Base-by-base conservation (phyloP, 2,329 filamentous ascomycete genomes). In the Colletotrichum camelliae region DNA sequence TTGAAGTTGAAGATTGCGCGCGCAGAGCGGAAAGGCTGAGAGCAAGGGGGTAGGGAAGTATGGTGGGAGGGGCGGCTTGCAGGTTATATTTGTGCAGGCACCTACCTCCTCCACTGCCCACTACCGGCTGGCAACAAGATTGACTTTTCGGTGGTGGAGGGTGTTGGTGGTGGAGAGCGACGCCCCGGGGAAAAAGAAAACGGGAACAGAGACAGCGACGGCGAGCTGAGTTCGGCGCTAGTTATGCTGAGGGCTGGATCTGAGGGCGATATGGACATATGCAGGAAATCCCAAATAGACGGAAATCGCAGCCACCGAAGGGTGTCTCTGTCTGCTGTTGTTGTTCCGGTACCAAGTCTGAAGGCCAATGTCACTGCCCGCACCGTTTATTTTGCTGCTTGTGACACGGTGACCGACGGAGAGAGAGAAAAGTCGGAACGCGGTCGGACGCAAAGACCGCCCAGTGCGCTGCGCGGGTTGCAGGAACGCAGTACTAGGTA, bases 201-300 rank as follows among this genome's bases (percentile, higher is more conserved):
- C 58, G 33, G 16, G 58, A 33, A 33, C 58, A 61, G 57, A 60
- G 55, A 24, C 21, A 18, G 55, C 55, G 55, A 24, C 55, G 55
- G 65, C 64, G 57, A 71, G 43, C 62, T 75, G 72, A 37, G 69
- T 58, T 72, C 33, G 67, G 72, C 72, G 55, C 68, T 74, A 60
- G 43, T 13, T 52, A 52, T 52, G 43, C 43, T 52, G n/a, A 13
- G 43, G n/a, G 29, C 37, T 55, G 16, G 27, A 43, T 69, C 65
- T 65, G 37, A 33, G 33, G 35, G 61, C 15, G 52, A 48, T 43
- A 21, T 61, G 10, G 37, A 48, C 24, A 12, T n/a, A 67, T 35
- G 21, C 35, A 35, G 35, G 10, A 29, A 70, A 55, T 39, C 21
- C 65, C 43, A 18, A 67, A 18, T 52, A 24, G 61, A 65, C n/a